Percentiles rank a stretch among this genome's conserved stretches.
Conservation (phyloP, 83 land plant species). For the Thuja plicata region DNA sequence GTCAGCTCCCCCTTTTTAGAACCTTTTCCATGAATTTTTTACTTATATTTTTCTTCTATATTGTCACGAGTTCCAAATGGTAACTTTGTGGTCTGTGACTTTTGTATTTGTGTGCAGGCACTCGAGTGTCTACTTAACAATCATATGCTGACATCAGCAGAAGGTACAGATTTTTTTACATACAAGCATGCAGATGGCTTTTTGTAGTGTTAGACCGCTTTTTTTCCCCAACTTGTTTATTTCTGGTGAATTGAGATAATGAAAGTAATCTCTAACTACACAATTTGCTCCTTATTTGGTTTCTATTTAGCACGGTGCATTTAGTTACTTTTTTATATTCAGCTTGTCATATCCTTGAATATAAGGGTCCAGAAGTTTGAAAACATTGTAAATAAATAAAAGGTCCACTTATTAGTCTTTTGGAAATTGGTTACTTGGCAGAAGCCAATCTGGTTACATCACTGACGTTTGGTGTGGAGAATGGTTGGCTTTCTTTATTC, state of each 20-base stretch:
- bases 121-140: slow-evolving; percentile 88
- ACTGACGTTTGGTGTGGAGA: slow-evolving; percentile 81
- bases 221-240: neutral
- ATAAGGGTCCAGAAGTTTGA: neutral
- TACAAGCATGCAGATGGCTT: neutral
- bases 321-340: neutral
- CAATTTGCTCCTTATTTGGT: neutral
- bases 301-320: neutral
- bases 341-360: neutral
- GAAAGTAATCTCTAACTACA: neutral
- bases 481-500: slow-evolving; percentile 85
- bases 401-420: neutral
- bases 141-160: slow-evolving; percentile 93
- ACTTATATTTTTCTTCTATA: neutral
- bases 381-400: neutral
- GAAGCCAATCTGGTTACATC: slow-evolving; percentile 68
- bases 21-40: neutral
- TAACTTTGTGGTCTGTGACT: neutral
- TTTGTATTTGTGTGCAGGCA: slow-evolving; percentile 56
- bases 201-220: neutral
- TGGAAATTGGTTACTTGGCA: slow-evolving; percentile 25
- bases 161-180: slow-evolving; percentile 53
- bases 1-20: neutral
- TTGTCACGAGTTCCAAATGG: neutral
- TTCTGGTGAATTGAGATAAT: neutral